phyloP scores from a whole-genome alignment of 208 protist species.

The Giardia muris region DNA sequence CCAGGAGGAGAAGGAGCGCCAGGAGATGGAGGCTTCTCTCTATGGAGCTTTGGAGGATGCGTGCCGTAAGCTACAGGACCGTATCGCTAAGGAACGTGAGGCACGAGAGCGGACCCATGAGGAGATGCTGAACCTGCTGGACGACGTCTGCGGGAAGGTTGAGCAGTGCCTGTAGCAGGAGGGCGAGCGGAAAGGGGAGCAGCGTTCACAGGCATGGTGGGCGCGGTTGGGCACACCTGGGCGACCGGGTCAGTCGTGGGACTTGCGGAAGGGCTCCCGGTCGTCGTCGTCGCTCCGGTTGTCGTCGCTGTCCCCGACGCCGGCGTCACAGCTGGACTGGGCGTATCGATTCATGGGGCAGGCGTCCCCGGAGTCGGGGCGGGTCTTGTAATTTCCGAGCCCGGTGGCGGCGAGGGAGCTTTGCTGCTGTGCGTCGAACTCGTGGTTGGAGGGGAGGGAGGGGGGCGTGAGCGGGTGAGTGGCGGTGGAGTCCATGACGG shows the following conservation, averaged over 20 bases:
- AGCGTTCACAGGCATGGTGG: slow-evolving; percentile 5
- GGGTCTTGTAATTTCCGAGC: too few relatives aligned
- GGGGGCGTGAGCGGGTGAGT: background rate
- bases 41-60: background rate
- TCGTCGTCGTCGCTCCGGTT: background rate
- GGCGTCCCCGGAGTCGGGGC: too few relatives aligned
- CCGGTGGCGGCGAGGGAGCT: too few relatives aligned
- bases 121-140: background rate
- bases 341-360: too few relatives aligned
- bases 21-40: background rate
- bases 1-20: background rate
- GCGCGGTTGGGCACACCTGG: too few relatives aligned
- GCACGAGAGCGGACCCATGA: background rate
- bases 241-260: too few relatives aligned
- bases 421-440: too few relatives aligned
- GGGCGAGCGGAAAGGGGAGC: background rate
- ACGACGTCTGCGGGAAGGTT: background rate
- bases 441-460: too few relatives aligned
- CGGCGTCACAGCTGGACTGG: background rate
- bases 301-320: background rate
- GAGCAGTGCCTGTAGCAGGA: background rate
- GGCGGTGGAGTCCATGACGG: background rate
- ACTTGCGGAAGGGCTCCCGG: too few relatives aligned
- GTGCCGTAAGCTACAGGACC: background rate
- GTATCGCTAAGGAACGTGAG: background rate